Base-by-base conservation (phyloP, 2,329 filamentous ascomycete species). In the Davidsoniella australis region DNA sequence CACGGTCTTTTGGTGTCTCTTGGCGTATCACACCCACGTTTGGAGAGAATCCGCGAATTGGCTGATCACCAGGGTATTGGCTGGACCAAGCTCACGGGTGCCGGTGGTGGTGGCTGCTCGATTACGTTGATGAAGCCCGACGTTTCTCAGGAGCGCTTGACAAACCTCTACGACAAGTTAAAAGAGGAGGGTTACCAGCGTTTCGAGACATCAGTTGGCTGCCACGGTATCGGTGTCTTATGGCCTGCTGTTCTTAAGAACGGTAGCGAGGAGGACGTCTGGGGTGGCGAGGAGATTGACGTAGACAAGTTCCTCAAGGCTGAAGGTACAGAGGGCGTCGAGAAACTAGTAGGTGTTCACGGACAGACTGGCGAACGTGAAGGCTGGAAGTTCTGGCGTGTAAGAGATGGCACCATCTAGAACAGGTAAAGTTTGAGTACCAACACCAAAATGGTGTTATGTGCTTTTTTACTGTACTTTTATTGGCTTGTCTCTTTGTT, bases 71-170 rank as follows among this genome's bases (percentile, higher is more conserved):
- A 86, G 50, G 83, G 82, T 39, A 83, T 95, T 50, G 91, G 91
- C 26, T 98, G 88, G 88, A 95, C 91, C 10, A 98, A 98, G 63
- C 73, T 98, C 51, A 98, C 91, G 0, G 91, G 91, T 33, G 91
- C 91, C 1, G 91, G 91, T 18, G 93, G 91, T 10, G 93, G 91
- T 50, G 91, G 91, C 2, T 96, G 93, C 64, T 89, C 88, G 2
- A 96, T 98, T 57, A 93, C 89, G 0, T 69, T 98, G 3, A 70
- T 98, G 45, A 82, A 81, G 55, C 83, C 85, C 0, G 76, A 75
- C 26, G 68, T 74, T 1, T 61, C 75, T 5, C 58, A 61, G 14
- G 67, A 75, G 53, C 74, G 74, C 57, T 64, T 93, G 24, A 64
- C 68, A 20, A 66, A 70, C 8, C 67, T 96, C 14, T 77, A 89